phyloP scores from a whole-genome alignment of 495 filamentous ascomycete genomes.

The Penicillium riverlandense region DNA sequence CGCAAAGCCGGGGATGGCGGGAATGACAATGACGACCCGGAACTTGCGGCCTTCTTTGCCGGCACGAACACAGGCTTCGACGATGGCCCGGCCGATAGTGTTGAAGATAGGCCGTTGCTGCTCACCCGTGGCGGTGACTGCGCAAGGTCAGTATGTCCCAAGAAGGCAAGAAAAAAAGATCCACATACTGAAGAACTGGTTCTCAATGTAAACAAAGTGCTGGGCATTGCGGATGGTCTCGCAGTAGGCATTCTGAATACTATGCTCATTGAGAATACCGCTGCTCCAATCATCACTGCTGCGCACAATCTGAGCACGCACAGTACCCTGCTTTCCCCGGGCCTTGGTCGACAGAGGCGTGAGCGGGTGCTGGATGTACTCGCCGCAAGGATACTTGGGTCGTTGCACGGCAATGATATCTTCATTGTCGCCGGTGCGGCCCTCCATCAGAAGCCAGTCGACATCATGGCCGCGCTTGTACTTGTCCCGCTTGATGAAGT shows the following conservation, averaged over 20 bases:
- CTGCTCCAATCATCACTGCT: slow-evolving; percentile 94
- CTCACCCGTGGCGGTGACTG: slow-evolving; percentile 83
- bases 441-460: slow-evolving; percentile 77
- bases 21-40: slow-evolving; percentile 81
- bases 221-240: slow-evolving; percentile 77
- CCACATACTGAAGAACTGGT: slow-evolving; percentile 79
- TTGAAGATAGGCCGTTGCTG: slow-evolving; percentile 82
- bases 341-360: slow-evolving; percentile 48
- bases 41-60: slow-evolving; percentile 84
- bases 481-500: slow-evolving; percentile 94
- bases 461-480: slow-evolving; percentile 79
- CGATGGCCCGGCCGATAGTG: slow-evolving; percentile 77
- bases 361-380: slow-evolving; percentile 77
- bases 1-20: slow-evolving; percentile 87
- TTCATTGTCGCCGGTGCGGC: slow-evolving; percentile 72
- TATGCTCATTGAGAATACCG: slow-evolving; percentile 81
- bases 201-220: slow-evolving; percentile 95
- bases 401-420: slow-evolving; percentile 81
- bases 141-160: background rate
- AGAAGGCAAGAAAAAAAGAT: background rate
- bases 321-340: slow-evolving; percentile 57
- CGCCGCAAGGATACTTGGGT: slow-evolving; percentile 77
- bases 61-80: slow-evolving; percentile 78
- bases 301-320: slow-evolving; percentile 76
- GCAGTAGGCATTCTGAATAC: slow-evolving; percentile 86